Conservation (phyloP, 2,329 filamentous ascomycete genomes). For the Saccharata proteae region DNA sequence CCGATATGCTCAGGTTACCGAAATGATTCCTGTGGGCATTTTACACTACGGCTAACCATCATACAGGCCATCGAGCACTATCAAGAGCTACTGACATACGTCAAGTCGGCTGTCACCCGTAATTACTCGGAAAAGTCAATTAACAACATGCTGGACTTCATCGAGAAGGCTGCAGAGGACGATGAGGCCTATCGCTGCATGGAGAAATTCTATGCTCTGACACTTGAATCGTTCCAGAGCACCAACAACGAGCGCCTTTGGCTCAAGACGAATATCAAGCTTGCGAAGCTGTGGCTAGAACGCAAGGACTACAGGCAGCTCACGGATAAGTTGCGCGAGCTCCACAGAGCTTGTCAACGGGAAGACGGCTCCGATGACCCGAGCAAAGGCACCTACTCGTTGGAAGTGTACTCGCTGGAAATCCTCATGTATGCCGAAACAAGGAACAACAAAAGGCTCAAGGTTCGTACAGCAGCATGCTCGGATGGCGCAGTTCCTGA, state of each 20-base stretch:
- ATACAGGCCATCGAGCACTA: constrained; percentile 82
- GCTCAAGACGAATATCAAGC: constrained; percentile 97
- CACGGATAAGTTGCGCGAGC: constrained; percentile 70
- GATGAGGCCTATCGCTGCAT: constrained; percentile 66
- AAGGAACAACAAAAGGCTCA: constrained; percentile 93
- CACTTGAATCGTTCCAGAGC: constrained; percentile 86
- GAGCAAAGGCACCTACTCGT: constrained; percentile 88
- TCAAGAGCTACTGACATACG: constrained; percentile 87
- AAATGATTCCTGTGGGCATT: background rate
- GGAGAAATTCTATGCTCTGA: constrained; percentile 91
- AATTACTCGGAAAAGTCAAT: constrained; percentile 99
- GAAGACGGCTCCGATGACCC: constrained; percentile 83
- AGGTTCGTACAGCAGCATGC: constrained; percentile 36
- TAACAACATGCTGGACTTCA: constrained; percentile 97
- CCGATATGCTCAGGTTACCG: constrained; percentile 64
- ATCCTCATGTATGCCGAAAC: constrained; percentile 98
- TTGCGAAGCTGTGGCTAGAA: constrained; percentile 81
- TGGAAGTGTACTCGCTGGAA: constrained; percentile 92
- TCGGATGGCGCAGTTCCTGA: constrained; percentile 2
- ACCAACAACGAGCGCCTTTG: constrained; percentile 96
- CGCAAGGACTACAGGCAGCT: constrained; percentile 76
- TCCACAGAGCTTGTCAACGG: constrained; percentile 79
- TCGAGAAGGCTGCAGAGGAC: constrained; percentile 75
- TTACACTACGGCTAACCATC: constrained; percentile 13
- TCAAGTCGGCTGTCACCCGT: constrained; percentile 89